Conservation (phyloP, 768 basidiomycete species). For the Scleroderma citrinum region DNA sequence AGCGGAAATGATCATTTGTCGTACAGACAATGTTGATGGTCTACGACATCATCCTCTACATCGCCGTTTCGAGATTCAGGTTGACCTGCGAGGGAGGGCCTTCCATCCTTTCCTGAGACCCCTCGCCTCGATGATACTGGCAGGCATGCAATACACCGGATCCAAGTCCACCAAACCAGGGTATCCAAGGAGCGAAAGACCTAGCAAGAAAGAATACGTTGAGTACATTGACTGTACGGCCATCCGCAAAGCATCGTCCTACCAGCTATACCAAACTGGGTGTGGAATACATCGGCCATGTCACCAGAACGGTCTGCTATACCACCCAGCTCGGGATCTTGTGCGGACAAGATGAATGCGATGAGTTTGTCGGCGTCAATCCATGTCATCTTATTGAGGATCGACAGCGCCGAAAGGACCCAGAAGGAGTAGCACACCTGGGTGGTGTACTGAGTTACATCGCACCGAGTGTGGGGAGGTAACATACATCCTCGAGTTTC, state of each 20-base stretch:
- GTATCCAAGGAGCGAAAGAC: conserved; percentile 84
- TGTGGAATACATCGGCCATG: conserved; percentile 97
- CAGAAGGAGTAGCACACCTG: conserved; percentile 98
- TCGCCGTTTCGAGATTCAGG: too few relatives aligned
- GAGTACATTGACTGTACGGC: neutral
- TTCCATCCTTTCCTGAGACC: conserved; percentile 56
- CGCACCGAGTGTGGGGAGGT: neutral
- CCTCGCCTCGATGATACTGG: conserved; percentile 56
- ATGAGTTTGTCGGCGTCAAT: conserved; percentile 78
- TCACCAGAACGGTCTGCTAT: conserved; percentile 93
- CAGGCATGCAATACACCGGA: conserved; percentile 96
- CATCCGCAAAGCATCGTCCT: conserved; percentile 9
- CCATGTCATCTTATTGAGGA: conserved; percentile 78
- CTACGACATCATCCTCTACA: too few relatives aligned
- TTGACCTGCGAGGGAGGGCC: conserved; percentile 23
- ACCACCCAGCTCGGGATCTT: conserved; percentile 89
- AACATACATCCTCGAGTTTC: conserved; percentile 88
- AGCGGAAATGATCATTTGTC: too few relatives aligned
- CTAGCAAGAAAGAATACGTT: conserved; percentile 30
- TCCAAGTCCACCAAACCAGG: conserved; percentile 81
- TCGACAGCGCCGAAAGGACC: conserved; percentile 86
- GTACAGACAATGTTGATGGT: too few relatives aligned
- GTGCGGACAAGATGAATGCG: conserved; percentile 78
- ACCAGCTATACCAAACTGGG: conserved; percentile 87
- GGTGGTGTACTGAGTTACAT: neutral